These are phyloP conservation scores for Macrolepiota albuminosa DNA, from an alignment of 768 basidiomycete species.

Conservation along the genomic window DNA sequence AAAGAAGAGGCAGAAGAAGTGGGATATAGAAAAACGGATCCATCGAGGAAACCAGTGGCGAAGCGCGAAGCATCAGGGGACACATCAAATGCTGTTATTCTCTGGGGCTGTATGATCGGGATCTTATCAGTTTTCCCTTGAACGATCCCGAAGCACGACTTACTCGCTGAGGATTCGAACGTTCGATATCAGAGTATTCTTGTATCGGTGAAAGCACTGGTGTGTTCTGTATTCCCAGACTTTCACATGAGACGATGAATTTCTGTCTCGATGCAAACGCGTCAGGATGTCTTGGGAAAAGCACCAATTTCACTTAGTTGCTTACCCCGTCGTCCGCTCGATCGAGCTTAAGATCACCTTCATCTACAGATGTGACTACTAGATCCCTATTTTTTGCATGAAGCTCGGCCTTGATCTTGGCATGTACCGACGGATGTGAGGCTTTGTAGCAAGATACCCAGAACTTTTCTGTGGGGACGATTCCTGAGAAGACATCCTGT, in stretches of 20 bases:
- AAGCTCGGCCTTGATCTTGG: conserved; percentile 50
- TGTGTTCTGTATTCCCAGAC: conserved; percentile 44
- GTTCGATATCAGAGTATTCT: conserved; percentile 43
- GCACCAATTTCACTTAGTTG: not conserved
- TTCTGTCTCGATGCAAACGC: conserved; percentile 16
- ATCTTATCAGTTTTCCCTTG: not conserved
- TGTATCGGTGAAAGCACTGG: conserved; percentile 45
- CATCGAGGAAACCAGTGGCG: conserved; percentile 58
- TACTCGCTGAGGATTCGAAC: conserved; percentile 37
- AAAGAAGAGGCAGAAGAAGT: conserved; percentile 19
- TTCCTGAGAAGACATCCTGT: conserved; percentile 56
- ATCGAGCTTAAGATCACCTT: conserved; percentile 42
- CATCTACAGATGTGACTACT: conserved; percentile 39
- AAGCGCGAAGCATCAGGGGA: conserved; percentile 55
- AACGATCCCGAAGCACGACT: conserved; percentile 12
- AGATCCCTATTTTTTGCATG: conserved; percentile 50
- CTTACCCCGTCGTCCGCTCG: conserved; percentile 23
- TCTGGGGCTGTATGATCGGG: conserved; percentile 34
- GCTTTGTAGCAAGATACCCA: conserved; percentile 73
- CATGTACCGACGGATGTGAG: conserved; percentile 54
- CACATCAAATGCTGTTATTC: conserved; percentile 62
- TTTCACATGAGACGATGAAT: conserved; percentile 43
- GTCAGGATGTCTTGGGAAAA: not conserved
- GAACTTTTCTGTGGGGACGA: conserved; percentile 54
- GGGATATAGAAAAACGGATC: conserved; percentile 49